These are phyloP conservation scores for Sordariomycetes sp. DNA, from an alignment of 2,329 filamentous ascomycete genomes.

Conservation along the genomic window DNA sequence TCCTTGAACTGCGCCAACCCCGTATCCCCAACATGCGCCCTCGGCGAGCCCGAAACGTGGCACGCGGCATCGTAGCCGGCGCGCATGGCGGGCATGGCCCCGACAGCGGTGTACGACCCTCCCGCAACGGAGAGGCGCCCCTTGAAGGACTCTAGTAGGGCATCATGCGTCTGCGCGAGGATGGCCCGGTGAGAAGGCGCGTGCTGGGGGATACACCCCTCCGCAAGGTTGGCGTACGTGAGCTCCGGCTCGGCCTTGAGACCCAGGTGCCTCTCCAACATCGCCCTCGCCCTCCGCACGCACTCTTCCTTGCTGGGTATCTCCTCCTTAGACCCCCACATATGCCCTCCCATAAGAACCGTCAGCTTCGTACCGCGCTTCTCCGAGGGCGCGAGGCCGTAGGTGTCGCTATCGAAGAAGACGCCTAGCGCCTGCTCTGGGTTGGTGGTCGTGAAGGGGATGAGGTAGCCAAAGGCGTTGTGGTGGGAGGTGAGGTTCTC, in stretches of 20 bases:
- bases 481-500: slow-evolving; percentile 46
- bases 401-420: slow-evolving; percentile 69
- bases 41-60: slow-evolving; percentile 16
- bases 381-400: slow-evolving; percentile 34
- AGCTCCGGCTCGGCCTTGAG: slow-evolving; percentile 38
- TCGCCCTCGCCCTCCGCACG: slow-evolving; percentile 51
- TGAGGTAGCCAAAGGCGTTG: slow-evolving; percentile 79
- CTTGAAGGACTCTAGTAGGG: slow-evolving; percentile 41
- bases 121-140: slow-evolving; percentile 52
- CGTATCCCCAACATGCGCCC: slow-evolving; percentile 15
- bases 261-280: slow-evolving; percentile 55
- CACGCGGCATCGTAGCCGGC: slow-evolving; percentile 30
- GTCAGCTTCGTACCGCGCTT: slow-evolving; percentile 71
- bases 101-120: slow-evolving; percentile 37
- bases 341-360: slow-evolving; percentile 89
- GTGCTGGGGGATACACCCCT: slow-evolving; percentile 84
- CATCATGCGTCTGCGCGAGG: slow-evolving; percentile 41
- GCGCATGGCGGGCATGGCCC: slow-evolving; percentile 36
- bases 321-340: slow-evolving; percentile 41
- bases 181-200: slow-evolving; percentile 59
- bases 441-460: slow-evolving; percentile 69
- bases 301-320: slow-evolving; percentile 52
- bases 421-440: slow-evolving; percentile 79
- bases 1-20: slow-evolving; percentile 16
- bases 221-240: slow-evolving; percentile 42